Percentiles rank a stretch among this genome's conserved stretches.
Evolutionary conservation across 75 land plant genomes (phyloP).

Genomic region (Azolla pinnata): DNA sequence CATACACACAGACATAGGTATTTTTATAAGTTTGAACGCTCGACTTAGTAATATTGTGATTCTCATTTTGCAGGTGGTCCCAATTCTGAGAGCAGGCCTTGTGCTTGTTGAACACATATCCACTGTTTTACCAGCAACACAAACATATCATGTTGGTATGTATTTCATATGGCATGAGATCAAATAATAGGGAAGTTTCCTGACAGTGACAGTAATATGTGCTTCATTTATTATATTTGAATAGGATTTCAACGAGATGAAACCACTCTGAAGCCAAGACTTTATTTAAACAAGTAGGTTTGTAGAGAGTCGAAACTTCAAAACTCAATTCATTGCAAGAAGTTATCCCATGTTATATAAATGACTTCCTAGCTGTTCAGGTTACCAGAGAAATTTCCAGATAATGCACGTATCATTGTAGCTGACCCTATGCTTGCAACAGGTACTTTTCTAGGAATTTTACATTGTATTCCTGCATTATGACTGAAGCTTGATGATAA

Average conservation of each 20-base stretch:
- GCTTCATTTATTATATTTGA: slow-evolving; percentile 8
- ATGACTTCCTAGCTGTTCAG: slow-evolving; percentile 29
- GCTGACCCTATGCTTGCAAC: slow-evolving; percentile 99
- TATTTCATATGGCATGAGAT: background rate
- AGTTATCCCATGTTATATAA: background rate
- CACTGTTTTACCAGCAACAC: slow-evolving; percentile 78
- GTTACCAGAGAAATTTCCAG: slow-evolving; percentile 78
- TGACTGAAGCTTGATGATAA: background rate
- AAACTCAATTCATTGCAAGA: background rate
- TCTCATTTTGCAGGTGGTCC: no score
- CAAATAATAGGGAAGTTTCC: background rate
- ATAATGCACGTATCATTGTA: slow-evolving; percentile 67
- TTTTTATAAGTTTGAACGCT: no score
- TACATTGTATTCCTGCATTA: background rate
- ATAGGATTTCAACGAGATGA: slow-evolving; percentile 79
- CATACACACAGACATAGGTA: no score
- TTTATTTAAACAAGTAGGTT: slow-evolving; percentile 88
- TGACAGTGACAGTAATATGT: background rate
- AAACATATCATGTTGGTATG: slow-evolving; percentile 86
- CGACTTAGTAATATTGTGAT: no score
- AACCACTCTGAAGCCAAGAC: slow-evolving; percentile 64
- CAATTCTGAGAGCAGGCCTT: slow-evolving; percentile 95
- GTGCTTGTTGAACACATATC: slow-evolving; percentile 75
- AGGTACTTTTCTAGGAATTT: slow-evolving; percentile 32
- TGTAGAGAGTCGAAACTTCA: background rate